These are phyloP conservation scores for Diplodia seriata DNA, from an alignment of 2,329 filamentous ascomycete genomes.

Conservation along the genomic window DNA sequence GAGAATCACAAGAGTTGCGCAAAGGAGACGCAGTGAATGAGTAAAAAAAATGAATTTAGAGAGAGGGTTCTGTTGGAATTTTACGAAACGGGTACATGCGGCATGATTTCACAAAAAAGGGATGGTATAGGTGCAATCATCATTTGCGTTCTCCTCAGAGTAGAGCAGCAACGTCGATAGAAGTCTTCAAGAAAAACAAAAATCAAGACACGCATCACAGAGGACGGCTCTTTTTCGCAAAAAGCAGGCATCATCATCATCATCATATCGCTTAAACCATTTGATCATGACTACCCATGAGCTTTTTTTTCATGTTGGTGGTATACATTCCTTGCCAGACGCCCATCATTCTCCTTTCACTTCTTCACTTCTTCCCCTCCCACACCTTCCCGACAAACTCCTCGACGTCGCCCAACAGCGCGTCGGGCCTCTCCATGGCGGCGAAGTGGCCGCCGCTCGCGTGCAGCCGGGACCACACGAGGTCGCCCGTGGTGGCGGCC, in stretches of 20 bases:
- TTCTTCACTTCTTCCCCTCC: constrained; percentile 33
- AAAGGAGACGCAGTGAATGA: not conserved
- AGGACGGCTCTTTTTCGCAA: not conserved
- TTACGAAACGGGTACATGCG: constrained; percentile 14
- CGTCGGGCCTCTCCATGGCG: constrained; percentile 54
- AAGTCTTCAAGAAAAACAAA: not conserved
- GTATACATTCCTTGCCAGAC: too few species aligned
- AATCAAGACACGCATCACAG: constrained; percentile 6
- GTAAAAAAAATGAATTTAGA: not conserved
- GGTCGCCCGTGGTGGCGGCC: constrained; percentile 47
- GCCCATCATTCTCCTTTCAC: not conserved
- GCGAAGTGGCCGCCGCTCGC: constrained; percentile 63
- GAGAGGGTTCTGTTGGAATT: not conserved
- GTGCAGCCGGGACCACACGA: constrained; percentile 51
- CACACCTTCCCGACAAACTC: constrained; percentile 51
- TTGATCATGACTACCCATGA: too few species aligned
- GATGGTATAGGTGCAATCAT: not conserved
- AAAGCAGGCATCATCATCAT: not conserved
- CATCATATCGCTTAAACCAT: too few species aligned
- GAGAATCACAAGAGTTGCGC: not conserved
- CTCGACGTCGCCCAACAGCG: constrained; percentile 54
- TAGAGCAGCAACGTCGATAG: constrained; percentile 25
- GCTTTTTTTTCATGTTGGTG: too few species aligned
- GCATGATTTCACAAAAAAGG: constrained; percentile 12
- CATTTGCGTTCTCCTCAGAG: not conserved